Conservation (phyloP, 306 rosid genomes). For the Prunus salicina region DNA sequence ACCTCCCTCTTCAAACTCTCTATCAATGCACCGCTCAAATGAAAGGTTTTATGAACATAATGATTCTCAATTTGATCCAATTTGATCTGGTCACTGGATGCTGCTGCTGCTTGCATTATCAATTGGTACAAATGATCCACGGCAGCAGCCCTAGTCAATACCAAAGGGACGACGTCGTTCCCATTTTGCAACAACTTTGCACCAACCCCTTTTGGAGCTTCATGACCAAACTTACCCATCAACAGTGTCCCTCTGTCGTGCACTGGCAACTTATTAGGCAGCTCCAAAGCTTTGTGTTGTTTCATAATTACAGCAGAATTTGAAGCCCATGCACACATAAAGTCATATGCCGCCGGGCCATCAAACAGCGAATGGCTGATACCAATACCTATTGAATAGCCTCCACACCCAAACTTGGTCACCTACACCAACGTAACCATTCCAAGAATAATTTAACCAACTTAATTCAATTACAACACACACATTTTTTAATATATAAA, state of each 20-base stretch:
- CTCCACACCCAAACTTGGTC: constrained; percentile 80
- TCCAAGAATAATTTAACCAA: neutral
- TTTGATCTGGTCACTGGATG: neutral
- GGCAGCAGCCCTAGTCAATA: constrained; percentile 39
- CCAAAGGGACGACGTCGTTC: neutral
- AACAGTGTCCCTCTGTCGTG: constrained; percentile 58
- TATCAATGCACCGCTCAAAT: constrained; percentile 40
- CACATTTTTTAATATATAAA: too few species aligned
- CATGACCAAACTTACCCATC: neutral
- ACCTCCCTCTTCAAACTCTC: constrained; percentile 44
- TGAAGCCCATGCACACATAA: constrained; percentile 69
- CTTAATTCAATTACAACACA: too few species aligned
- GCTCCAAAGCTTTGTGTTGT: constrained; percentile 19
- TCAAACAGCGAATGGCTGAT: constrained; percentile 74
- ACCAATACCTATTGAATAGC: constrained; percentile 68
- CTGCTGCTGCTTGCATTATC: constrained; percentile 52
- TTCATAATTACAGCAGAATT: constrained; percentile 38
- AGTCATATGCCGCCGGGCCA: constrained; percentile 66
- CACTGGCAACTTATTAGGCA: constrained; percentile 42
- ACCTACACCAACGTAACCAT: constrained; percentile 33
- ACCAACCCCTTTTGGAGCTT: neutral
- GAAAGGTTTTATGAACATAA: constrained; percentile 53
- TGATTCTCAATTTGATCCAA: constrained; percentile 22
- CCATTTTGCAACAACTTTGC: neutral
- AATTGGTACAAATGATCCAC: constrained; percentile 60